Base-by-base conservation (phyloP, 2,329 filamentous ascomycete genomes). In the Trichothecium sympodiale region DNA sequence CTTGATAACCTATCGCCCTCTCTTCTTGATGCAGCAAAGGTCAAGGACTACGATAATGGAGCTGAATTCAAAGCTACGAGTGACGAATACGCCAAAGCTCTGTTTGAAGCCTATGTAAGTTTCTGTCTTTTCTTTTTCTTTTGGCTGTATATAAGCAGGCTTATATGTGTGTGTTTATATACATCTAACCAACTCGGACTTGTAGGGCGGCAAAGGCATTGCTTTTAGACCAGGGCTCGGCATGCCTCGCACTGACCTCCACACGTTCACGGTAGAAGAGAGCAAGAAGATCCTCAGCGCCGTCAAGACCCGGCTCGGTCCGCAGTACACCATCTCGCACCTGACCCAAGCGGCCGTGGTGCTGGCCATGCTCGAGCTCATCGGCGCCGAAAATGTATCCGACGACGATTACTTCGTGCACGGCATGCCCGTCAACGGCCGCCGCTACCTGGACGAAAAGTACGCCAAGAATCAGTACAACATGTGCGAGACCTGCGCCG, bases 271-370 rank as follows among this genome's bases (percentile, higher is more conserved):
- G 4, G 17, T 15, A 5, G 14, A 17, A 4, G 28, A 39, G 16
- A 32, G 32, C 29, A 33, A 32, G 20, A 30, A 35, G 14, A 35
- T 39, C 17, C 35, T 36, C 14, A 16, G 25, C 10, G 37, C 33
- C 23, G 33, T 39, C 17, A 39, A 39, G 23, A 33, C 33, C 16
- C 17, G 33, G 4, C 37, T 39, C 6, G 37, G 37, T n/a, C 37
- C 37, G 15, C n/a, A 36, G 9, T 39, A 32, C 28, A 39, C 37
- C 13, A 35, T 39, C 20, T 35, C 37, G 17, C 37, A 39, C 18
- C 33, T 39, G 29, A 33, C 29, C 15, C 37, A 39, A 12, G 33
- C 37, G 12, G 37, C 37, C 16, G 33, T 30, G n/a, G 33, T 39
- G 6, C 16, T 39, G 8, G 37, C 37, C 15, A 32, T 39, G 33